Evolutionary conservation across 2,329 filamentous ascomycete species (phyloP).

Genomic region (Ustulina deusta): DNA sequence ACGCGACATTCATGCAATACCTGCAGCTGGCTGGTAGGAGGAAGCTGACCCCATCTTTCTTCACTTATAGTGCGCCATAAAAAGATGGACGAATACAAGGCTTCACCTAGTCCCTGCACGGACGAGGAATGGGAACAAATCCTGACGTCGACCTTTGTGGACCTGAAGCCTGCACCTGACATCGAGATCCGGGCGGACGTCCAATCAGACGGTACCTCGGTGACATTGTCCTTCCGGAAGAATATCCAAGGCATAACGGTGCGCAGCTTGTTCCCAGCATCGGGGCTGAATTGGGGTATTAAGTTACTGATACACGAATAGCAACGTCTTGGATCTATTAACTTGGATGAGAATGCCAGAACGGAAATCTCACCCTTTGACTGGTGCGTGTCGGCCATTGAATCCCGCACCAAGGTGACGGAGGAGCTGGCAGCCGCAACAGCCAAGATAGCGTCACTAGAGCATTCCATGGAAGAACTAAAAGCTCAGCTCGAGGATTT

Average conservation of each 20-base stretch:
- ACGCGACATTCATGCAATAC: slow-evolving; percentile 43
- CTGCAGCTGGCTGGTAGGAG: slow-evolving; percentile 34
- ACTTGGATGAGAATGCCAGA: slow-evolving; percentile 66
- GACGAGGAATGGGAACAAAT: slow-evolving; percentile 75
- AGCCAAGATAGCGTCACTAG: slow-evolving; percentile 61
- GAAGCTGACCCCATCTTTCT: slow-evolving; percentile 40
- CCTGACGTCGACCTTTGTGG: slow-evolving; percentile 67
- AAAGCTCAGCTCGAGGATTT: slow-evolving; percentile 74
- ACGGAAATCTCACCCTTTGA: slow-evolving; percentile 72
- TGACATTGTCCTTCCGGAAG: slow-evolving; percentile 74
- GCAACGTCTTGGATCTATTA: slow-evolving; percentile 77
- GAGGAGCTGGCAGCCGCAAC: slow-evolving; percentile 58
- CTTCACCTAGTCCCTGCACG: slow-evolving; percentile 65
- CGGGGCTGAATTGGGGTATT: slow-evolving; percentile 24
- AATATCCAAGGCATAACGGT: slow-evolving; percentile 77
- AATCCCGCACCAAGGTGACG: slow-evolving; percentile 60
- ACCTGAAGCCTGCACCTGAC: slow-evolving; percentile 60
- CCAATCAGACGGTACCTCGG: slow-evolving; percentile 59
- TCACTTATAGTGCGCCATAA: slow-evolving; percentile 67
- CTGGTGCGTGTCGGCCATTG: slow-evolving; percentile 73
- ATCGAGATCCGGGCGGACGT: slow-evolving; percentile 72
- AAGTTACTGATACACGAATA: slow-evolving; percentile 50
- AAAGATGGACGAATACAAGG: slow-evolving; percentile 64
- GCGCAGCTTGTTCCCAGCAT: slow-evolving; percentile 48
- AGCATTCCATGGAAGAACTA: slow-evolving; percentile 69